Evolutionary conservation across 2,329 filamentous ascomycete genomes (phyloP), one percentile per base, ranked within the genome.

Genomic region (Nemania bipapillata): DNA sequence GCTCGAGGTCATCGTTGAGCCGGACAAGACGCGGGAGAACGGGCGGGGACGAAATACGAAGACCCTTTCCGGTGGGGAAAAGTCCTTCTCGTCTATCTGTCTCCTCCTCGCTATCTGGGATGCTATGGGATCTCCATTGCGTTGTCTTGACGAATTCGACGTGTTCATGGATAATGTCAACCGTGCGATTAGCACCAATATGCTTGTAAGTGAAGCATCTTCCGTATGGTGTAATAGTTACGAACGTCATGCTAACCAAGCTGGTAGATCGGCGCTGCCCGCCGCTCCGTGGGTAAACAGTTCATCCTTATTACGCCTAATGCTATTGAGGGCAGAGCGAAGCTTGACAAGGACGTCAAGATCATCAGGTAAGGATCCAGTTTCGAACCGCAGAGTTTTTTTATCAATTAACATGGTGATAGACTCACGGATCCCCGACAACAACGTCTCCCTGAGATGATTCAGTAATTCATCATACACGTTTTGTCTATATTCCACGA

Each of bases 131-230:
- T 96, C 94, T 20, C 95, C 94, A 0, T 91, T 99, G 69, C 89
- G 96, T 63, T 99, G 96, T 77, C 85, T 99, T 62, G 96, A 99
- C 80, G 96, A 99, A 81, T 99, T 98, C 77, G 96, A 99, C 79
- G 96, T 99, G 35, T 99, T 97, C 84, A 99, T 99, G 96, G 96
- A 99, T 81, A 93, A 91, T 74, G 93, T 98, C 67, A 99, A 99
- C 80, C 90, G 96, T 69, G 93, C 92, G 64, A 92, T 96, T 74
- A 96, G 93, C 78, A 97, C 97, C 75, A 92, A 92, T 71, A 93
- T 99, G 91, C 92, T 99, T 80, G 91, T 93, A 83, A 83, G 90
- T 86, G 15, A 53, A 32, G 42, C 60, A 22, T 50, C 20, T 15
- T 1, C 49, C 58, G n/a, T 32, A n/a, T 35, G 15, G 28, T 24